Base-by-base conservation (phyloP, 1,284 basidiomycete genomes). In the Ustilago cynodontis region DNA sequence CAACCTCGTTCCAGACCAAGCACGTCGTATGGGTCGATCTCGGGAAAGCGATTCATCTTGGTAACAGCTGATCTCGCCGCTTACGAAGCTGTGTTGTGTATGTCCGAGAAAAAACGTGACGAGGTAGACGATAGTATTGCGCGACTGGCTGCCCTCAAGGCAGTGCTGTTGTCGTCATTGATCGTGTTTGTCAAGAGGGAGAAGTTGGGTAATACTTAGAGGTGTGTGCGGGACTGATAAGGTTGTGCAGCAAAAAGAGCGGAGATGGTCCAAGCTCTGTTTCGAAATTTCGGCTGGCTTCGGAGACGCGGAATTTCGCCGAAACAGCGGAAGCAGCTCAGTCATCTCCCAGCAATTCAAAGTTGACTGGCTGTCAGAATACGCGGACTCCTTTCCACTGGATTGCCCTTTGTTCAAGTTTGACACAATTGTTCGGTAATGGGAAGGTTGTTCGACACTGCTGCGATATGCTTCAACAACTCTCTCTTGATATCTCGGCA, bases 11-110 rank as follows among this genome's bases (percentile, higher is more conserved):
- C 55, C 4, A 84, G 65, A 22, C 75, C 80, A 22, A 84, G 67
- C 20, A 83, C 79, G 16, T 72, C 74, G 63, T 84, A 84, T 13
- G 77, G 81, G 43, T 80, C 69, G 39, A 54, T 61, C 16, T 71
- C 62, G 16, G 76, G 76, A 49, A 69, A 71, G 26, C 68, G 60
- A 35, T 59, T 66, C 66, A 65, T 73, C 33, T n/a, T 54, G 60
- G 9, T 16, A 20, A n/a, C 11, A 24, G 29, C 11, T 37, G 20
- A 6, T 13, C 18, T 28, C 9, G 55, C 28, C 16, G 11, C 20
- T 28, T 22, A 16, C 26, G 22, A n/a, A 22, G 18, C 13, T 24
- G 39, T 39, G 18, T 16, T 18, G 13, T 39, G 13, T 11, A 39
- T 39, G 37, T 39, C 6, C 14, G 18, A 39, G 37, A n/a, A n/a